Evolutionary conservation across 805 yeast species (phyloP).

Genomic region (Ogataea paradorogensis): DNA sequence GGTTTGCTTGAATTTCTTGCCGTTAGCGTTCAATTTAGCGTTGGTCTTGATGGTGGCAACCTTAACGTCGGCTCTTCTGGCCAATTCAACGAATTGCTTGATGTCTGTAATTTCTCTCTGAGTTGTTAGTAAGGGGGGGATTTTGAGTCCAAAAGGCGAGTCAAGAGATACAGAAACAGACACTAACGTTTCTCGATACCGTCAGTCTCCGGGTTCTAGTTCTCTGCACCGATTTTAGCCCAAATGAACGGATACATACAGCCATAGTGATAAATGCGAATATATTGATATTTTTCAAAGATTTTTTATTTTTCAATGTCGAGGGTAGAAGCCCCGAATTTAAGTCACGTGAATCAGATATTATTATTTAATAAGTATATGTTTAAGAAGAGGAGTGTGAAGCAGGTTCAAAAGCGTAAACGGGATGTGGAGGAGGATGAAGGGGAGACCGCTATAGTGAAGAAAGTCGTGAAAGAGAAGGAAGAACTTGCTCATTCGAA

Average conservation of each 20-base stretch:
- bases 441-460: neutral
- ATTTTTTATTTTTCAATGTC: slow-evolving; percentile 5
- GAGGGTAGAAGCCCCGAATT: slow-evolving; percentile 5
- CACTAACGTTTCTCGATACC: too few species aligned
- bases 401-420: slow-evolving; percentile 11
- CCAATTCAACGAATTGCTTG: slow-evolving; percentile 95
- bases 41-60: slow-evolving; percentile 93
- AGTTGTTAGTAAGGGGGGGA: slow-evolving; percentile 19
- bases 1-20: slow-evolving; percentile 87
- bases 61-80: slow-evolving; percentile 93
- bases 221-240: neutral
- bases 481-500: neutral
- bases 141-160: neutral
- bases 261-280: slow-evolving; percentile 24
- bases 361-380: slow-evolving; percentile 32
- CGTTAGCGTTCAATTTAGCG: slow-evolving; percentile 75
- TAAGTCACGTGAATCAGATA: neutral
- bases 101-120: slow-evolving; percentile 84
- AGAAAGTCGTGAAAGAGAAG: neutral
- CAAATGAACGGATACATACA: slow-evolving; percentile 20
- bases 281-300: slow-evolving; percentile 13
- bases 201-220: too few species aligned
- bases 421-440: neutral
- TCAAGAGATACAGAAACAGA: too few species aligned
- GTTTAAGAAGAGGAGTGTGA: slow-evolving; percentile 39